A percentile compares a stretch with the other conserved stretches of the same genome.
Conservation (phyloP, 2,329 filamentous ascomycete species). For the Botrytis fragariae region DNA sequence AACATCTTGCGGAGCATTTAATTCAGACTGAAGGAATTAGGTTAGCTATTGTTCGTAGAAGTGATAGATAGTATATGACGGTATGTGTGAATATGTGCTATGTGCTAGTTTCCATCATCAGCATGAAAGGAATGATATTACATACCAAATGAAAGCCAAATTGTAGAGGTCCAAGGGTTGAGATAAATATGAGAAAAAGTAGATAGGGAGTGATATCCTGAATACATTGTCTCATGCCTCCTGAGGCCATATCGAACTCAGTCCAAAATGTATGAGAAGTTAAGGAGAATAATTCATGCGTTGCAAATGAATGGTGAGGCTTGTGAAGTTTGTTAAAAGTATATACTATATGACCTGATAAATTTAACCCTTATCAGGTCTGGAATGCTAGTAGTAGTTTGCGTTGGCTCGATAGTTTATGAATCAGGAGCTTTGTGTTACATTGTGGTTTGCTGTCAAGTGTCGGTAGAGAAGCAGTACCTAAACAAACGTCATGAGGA, state of each 20-base stretch:
- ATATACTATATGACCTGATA: not conserved
- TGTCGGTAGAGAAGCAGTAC: not conserved
- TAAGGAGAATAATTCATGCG: not conserved
- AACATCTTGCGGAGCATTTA: conserved; percentile 92
- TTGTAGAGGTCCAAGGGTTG: conserved; percentile 83
- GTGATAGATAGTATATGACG: conserved; percentile 11
- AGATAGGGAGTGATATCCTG: conserved; percentile 67
- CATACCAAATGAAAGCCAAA: conserved; percentile 90
- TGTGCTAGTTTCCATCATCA: not conserved
- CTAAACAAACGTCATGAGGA: not conserved
- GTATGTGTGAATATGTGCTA: not conserved
- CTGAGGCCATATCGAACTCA: conserved; percentile 32
- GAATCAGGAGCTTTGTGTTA: not conserved
- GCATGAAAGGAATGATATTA: not conserved
- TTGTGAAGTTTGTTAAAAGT: not conserved
- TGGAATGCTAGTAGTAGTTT: not conserved
- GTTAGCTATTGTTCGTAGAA: conserved; percentile 11
- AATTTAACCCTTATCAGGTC: no score
- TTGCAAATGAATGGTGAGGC: not conserved
- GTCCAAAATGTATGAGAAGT: not conserved
- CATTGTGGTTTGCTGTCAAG: not conserved
- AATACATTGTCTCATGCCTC: conserved; percentile 37
- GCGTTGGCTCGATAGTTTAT: not conserved
- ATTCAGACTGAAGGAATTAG: conserved; percentile 61
- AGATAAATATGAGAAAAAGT: conserved; percentile 69